Conservation (phyloP, 2,329 filamentous ascomycete species). For the Seiridium unicorne region DNA sequence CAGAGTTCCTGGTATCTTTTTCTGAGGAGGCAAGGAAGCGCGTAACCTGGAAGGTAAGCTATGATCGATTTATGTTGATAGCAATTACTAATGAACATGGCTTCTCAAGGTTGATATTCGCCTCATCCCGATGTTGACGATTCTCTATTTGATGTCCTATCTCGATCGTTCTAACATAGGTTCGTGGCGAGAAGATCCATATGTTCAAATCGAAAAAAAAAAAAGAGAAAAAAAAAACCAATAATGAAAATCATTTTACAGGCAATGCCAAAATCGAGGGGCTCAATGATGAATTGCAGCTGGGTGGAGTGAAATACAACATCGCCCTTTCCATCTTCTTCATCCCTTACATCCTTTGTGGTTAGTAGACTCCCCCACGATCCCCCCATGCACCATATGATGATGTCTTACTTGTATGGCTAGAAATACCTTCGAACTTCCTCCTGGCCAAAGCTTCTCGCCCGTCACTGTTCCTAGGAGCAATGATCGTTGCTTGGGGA, state of each 20-base stretch:
- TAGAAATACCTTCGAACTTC: background rate
- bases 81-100: background rate
- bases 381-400: no score
- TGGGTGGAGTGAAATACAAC: background rate
- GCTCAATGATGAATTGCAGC: background rate
- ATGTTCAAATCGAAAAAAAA: background rate
- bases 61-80: background rate
- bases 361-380: background rate
- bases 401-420: no score
- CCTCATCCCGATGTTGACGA: background rate
- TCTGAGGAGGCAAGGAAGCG: background rate
- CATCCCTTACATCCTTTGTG: background rate
- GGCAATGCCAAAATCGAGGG: conserved; percentile 3
- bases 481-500: background rate
- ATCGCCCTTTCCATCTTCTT: background rate
- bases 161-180: background rate
- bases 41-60: background rate
- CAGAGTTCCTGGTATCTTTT: background rate
- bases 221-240: no score
- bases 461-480: background rate
- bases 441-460: background rate
- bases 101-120: background rate
- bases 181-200: background rate
- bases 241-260: conserved; percentile 2
- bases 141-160: background rate